Conservation (phyloP, 306 rosid genomes). For the Trifolium subterraneum region DNA sequence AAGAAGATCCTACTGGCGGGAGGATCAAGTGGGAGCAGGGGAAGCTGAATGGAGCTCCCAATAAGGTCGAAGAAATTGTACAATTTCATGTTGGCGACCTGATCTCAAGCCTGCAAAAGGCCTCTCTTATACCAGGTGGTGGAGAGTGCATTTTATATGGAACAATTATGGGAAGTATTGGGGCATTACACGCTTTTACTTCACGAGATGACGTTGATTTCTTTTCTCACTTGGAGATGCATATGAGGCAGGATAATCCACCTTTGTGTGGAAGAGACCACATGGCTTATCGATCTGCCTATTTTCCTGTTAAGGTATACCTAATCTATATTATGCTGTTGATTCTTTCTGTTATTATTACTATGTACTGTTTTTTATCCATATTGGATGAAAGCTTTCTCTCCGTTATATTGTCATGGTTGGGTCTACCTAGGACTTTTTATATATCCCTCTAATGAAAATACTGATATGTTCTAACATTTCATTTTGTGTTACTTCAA, state of each 20-base stretch:
- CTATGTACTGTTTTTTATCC: conserved; percentile 20
- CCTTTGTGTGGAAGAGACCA: conserved; percentile 99
- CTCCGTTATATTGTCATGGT: conserved; percentile 4
- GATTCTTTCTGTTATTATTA: conserved; percentile 28
- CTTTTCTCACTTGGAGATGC: conserved; percentile 98
- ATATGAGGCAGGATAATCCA: conserved; percentile 95
- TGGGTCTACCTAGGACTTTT: not conserved
- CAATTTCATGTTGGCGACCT: conserved; percentile 91
- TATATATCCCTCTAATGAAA: not conserved
- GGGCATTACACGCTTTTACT: conserved; percentile 92
- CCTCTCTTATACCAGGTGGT: conserved; percentile 96
- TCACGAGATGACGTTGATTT: conserved; percentile 97
- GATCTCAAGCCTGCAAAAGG: conserved; percentile 87
- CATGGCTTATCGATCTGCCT: conserved; percentile 96
- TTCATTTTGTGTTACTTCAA: conserved; percentile 13
- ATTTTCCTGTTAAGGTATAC: conserved; percentile 92
- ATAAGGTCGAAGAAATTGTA: conserved; percentile 94
- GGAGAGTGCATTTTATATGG: conserved; percentile 92
- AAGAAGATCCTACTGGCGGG: conserved; percentile 99
- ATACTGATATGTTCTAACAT: not conserved
- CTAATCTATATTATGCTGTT: conserved; percentile 25
- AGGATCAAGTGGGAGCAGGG: conserved; percentile 99
- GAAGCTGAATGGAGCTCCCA: conserved; percentile 93
- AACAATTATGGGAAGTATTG: conserved; percentile 96
- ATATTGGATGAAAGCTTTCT: not conserved